Evolutionary conservation across 2,329 filamentous ascomycete genomes (phyloP).

Genomic region (Furcasterigmium furcatum): DNA sequence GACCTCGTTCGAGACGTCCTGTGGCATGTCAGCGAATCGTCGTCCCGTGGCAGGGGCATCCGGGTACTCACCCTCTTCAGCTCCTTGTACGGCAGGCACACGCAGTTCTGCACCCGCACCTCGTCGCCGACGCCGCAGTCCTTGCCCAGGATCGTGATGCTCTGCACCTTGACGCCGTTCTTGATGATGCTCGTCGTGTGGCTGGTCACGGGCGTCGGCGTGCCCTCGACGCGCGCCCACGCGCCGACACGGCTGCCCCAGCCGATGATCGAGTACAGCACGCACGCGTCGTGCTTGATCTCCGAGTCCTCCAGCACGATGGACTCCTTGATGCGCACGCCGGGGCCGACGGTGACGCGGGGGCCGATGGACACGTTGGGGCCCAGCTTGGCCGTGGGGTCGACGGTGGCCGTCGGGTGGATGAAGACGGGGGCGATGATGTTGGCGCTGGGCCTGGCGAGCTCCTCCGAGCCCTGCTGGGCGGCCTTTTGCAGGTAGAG

Average conservation of each 20-base stretch:
- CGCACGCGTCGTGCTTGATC: slow-evolving; percentile 94
- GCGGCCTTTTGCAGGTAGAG: slow-evolving; percentile 93
- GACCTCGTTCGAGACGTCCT: slow-evolving; percentile 83
- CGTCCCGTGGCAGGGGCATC: neutral
- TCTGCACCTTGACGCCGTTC: slow-evolving; percentile 98
- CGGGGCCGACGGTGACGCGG: slow-evolving; percentile 79
- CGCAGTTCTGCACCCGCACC: slow-evolving; percentile 93
- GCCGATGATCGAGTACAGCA: slow-evolving; percentile 93
- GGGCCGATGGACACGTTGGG: slow-evolving; percentile 96
- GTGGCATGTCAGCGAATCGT: slow-evolving; percentile 19
- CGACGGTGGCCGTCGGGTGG: slow-evolving; percentile 84
- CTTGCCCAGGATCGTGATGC: slow-evolving; percentile 95
- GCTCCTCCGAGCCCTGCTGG: slow-evolving; percentile 77
- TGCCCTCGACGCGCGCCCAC: slow-evolving; percentile 98
- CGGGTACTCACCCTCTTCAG: slow-evolving; percentile 75
- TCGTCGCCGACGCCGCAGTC: slow-evolving; percentile 93
- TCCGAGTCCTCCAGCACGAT: slow-evolving; percentile 94
- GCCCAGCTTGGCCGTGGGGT: slow-evolving; percentile 93
- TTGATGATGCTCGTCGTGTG: slow-evolving; percentile 95
- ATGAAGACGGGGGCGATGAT: slow-evolving; percentile 94
- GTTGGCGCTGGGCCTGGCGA: slow-evolving; percentile 78
- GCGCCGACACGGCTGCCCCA: slow-evolving; percentile 95
- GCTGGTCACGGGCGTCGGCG: slow-evolving; percentile 80
- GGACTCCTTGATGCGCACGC: slow-evolving; percentile 89
- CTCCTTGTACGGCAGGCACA: slow-evolving; percentile 97